Conservation (phyloP, 495 filamentous ascomycete species). For the Tuber magnatum region DNA sequence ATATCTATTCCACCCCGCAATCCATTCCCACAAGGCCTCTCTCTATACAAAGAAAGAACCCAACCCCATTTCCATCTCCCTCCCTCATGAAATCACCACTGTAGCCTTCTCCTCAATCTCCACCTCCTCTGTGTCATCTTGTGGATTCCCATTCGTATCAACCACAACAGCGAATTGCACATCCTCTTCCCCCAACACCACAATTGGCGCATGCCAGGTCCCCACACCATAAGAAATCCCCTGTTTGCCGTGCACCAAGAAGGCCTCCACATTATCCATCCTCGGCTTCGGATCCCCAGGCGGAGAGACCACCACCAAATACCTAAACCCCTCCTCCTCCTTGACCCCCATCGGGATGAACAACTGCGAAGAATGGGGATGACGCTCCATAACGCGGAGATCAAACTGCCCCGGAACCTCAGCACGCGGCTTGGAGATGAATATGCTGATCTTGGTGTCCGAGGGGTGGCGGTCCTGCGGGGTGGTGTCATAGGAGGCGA, state of each 20-base stretch:
- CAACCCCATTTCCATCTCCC: slow-evolving; percentile 42
- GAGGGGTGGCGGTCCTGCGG: slow-evolving; percentile 58
- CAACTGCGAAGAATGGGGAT: slow-evolving; percentile 88
- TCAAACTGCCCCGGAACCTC: slow-evolving; percentile 47
- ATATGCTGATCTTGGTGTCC: slow-evolving; percentile 71
- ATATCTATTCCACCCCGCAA: neutral
- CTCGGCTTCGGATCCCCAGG: slow-evolving; percentile 51
- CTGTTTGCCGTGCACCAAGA: slow-evolving; percentile 69
- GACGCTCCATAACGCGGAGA: slow-evolving; percentile 75
- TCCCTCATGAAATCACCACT: slow-evolving; percentile 41
- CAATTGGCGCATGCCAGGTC: slow-evolving; percentile 98
- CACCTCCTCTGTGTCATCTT: slow-evolving; percentile 89
- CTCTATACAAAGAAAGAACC: neutral
- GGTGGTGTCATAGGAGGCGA: slow-evolving; percentile 66
- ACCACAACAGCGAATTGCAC: slow-evolving; percentile 85
- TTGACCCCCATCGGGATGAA: slow-evolving; percentile 70
- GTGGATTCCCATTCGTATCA: slow-evolving; percentile 71
- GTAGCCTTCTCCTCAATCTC: slow-evolving; percentile 47
- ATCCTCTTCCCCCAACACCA: slow-evolving; percentile 60
- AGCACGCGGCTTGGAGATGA: slow-evolving; percentile 69
- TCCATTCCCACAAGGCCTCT: neutral
- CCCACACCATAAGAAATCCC: slow-evolving; percentile 86
- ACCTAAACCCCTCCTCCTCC: slow-evolving; percentile 44
- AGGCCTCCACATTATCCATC: slow-evolving; percentile 61
- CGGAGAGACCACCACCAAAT: slow-evolving; percentile 89